Evolutionary conservation across 2,329 filamentous ascomycete species (phyloP).

Genomic region (Fonsecaea monophora): DNA sequence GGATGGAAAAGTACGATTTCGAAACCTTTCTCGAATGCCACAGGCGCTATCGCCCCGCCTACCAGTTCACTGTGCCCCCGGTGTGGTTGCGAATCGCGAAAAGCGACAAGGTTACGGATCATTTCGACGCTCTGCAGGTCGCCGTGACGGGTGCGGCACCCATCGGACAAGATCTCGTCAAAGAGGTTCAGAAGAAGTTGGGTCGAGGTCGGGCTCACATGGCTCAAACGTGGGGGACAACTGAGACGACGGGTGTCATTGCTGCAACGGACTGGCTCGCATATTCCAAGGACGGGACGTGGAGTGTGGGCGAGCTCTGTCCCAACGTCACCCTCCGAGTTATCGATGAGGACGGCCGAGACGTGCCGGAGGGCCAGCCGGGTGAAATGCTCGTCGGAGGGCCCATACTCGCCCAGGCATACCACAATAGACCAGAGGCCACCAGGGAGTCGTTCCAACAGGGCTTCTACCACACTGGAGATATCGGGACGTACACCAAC

Average conservation of each 20-base stretch:
- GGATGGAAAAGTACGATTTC: constrained; percentile 1
- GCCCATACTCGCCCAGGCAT: background rate
- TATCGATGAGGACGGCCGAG: background rate
- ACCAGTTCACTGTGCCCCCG: background rate
- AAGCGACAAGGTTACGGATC: constrained; percentile 2
- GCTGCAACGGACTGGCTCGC: background rate
- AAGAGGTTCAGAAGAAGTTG: background rate
- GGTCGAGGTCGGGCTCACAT: background rate
- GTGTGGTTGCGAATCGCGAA: background rate
- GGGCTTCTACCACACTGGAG: background rate
- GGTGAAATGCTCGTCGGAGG: background rate
- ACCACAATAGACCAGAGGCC: background rate
- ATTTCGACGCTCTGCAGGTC: background rate
- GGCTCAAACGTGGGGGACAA: constrained; percentile 2
- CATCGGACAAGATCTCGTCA: background rate
- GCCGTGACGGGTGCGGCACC: background rate
- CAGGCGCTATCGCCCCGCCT: background rate
- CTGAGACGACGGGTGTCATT: background rate
- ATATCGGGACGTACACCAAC: background rate
- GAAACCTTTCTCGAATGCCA: constrained; percentile 1
- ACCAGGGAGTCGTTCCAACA: background rate
- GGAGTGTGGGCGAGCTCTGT: background rate
- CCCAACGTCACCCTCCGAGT: background rate
- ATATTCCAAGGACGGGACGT: background rate
- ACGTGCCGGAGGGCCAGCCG: background rate